Evolutionary conservation across 768 basidiomycete genomes (phyloP), one percentile per base, ranked within the genome.

Genomic region (Mycena indigotica): DNA sequence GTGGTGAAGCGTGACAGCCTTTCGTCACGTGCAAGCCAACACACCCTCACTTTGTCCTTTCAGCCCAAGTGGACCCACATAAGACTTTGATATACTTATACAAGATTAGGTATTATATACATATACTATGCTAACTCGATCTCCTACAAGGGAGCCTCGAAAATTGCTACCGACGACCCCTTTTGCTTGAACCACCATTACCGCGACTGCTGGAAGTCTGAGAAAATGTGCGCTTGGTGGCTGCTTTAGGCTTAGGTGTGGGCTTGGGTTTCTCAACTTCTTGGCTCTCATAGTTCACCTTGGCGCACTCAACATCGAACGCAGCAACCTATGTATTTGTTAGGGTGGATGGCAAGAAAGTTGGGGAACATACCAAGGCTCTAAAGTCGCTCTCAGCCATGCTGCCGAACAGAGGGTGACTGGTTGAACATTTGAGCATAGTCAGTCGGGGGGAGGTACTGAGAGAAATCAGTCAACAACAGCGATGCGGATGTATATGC

Each of bases 291-390:
- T 79, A 78, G 0, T 64, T 69, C 1, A 65, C 73, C 56, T 73
- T 75, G 55, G 70, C 69, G 61, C 77, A 79, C 55, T 77, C 77
- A 25, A 44, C 64, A 38, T 79, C 78, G 62, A 81, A 82, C 2
- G 74, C 72, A 26, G 58, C 65, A 2, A 70, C 54, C 48, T 66
- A 55, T 26, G 45, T 8, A 40, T 26, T 46, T 19, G 4, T 5
- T 52, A 21, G 32, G 21, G 16, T n/a, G n/a, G n/a, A n/a, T n/a
- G n/a, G n/a, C n/a, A n/a, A n/a, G n/a, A n/a, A n/a, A n/a, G n/a
- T n/a, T n/a, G n/a, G n/a, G n/a, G n/a, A n/a, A 6, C 29, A 26
- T 17, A 79, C 69, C 50, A 80, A 64, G 17, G 64, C 67, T 21
- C 72, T 72, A 67, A 79, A 81, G 56, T 79, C 73, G 21, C 67